phyloP scores from a whole-genome alignment of 1,284 basidiomycete species.

The Ustilago tritici region DNA sequence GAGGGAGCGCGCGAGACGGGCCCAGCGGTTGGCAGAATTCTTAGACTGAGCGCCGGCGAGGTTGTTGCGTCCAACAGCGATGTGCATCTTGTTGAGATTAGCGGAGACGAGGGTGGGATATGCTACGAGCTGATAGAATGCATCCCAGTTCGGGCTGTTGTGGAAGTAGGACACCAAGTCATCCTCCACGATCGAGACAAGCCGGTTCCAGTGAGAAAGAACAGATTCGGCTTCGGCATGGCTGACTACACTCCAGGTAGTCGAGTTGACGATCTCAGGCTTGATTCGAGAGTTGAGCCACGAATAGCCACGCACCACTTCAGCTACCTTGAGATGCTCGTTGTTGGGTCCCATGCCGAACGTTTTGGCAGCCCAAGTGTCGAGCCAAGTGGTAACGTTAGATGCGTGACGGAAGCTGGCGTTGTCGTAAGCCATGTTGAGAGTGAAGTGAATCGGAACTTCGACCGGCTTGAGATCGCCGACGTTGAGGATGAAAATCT shows the following conservation, averaged over 20 bases:
- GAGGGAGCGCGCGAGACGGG: conserved; percentile 8
- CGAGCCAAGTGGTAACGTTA: conserved; percentile 73
- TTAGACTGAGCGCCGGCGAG: conserved; percentile 33
- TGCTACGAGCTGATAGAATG: conserved; percentile 36
- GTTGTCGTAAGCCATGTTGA: conserved; percentile 76
- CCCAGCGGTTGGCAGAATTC: conserved; percentile 35
- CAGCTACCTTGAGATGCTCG: conserved; percentile 70
- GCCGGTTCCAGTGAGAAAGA: conserved; percentile 11
- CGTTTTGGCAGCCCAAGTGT: conserved; percentile 76
- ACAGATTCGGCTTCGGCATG: conserved; percentile 76
- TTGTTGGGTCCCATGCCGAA: conserved; percentile 73
- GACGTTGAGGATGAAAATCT: conserved; percentile 70
- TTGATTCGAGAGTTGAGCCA: conserved; percentile 77
- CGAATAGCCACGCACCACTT: conserved; percentile 76
- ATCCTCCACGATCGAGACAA: conserved; percentile 15
- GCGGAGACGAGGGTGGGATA: conserved; percentile 29
- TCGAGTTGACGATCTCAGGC: conserved; percentile 77
- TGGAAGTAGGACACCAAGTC: conserved; percentile 21
- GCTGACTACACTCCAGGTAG: conserved; percentile 76
- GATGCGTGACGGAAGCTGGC: conserved; percentile 48
- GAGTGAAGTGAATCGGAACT: conserved; percentile 77
- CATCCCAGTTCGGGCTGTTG: conserved; percentile 23
- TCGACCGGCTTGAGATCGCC: conserved; percentile 82
- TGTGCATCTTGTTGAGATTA: conserved; percentile 33
- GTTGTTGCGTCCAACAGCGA: conserved; percentile 33